Evolutionary conservation across 257 asterid species (phyloP).

Genomic region (Nicotiana obtusifolia): DNA sequence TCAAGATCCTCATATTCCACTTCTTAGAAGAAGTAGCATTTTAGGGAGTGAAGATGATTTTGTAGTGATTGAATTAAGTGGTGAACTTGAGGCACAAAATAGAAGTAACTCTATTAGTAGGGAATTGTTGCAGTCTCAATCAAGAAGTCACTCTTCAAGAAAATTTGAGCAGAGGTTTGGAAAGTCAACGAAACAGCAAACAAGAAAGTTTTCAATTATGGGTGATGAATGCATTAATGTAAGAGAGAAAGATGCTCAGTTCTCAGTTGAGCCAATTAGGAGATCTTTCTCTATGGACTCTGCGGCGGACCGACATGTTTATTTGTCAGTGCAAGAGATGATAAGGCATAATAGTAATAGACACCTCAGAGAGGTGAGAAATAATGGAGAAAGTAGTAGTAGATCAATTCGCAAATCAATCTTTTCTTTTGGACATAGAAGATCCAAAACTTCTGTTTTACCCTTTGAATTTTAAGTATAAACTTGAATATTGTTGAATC

Average conservation of each 20-base stretch:
- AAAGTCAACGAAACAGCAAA: constrained; percentile 15
- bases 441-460: constrained; percentile 54
- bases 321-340: constrained; percentile 59
- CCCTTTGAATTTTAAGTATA: constrained; percentile 31
- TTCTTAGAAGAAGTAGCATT: constrained; percentile 17
- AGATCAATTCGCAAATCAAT: constrained; percentile 53
- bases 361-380: constrained; percentile 23
- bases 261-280: constrained; percentile 55
- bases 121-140: constrained; percentile 16
- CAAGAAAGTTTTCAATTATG: constrained; percentile 58
- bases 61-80: constrained; percentile 37
- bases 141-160: constrained; percentile 37
- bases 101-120: constrained; percentile 36
- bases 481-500: not conserved
- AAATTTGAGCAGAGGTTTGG: constrained; percentile 33
- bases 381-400: constrained; percentile 49
- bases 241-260: constrained; percentile 47
- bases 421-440: constrained; percentile 65
- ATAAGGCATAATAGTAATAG: constrained; percentile 33
- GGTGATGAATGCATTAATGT: constrained; percentile 67
- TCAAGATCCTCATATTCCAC: constrained; percentile 40
- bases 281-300: constrained; percentile 93
- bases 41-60: constrained; percentile 40
- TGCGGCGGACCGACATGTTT: constrained; percentile 48
- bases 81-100: constrained; percentile 22